A percentile compares a stretch with the other conserved stretches of the same genome.
Conservation (phyloP, 495 filamentous ascomycete species). For the Podospora pseudocomata region DNA sequence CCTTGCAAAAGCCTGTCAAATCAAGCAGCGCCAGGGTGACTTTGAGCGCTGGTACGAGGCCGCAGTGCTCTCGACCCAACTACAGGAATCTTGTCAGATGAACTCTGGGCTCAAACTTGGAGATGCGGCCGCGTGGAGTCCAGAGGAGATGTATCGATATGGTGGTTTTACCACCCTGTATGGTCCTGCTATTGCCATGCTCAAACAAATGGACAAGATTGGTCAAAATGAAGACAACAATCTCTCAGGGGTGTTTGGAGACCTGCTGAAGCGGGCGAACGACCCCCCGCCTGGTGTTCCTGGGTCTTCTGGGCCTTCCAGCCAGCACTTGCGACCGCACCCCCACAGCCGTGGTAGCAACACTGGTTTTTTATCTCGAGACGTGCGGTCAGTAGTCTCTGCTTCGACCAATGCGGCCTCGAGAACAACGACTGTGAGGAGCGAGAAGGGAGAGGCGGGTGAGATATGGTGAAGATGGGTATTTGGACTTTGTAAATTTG, state of each 20-base stretch:
- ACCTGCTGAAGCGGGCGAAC: conserved; percentile 1
- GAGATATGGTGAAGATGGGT: background rate
- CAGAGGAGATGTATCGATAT: conserved; percentile 21
- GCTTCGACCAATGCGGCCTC: background rate
- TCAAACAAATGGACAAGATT: conserved; percentile 37
- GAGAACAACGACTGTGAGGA: background rate
- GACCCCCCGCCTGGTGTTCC: background rate
- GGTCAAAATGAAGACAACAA: conserved; percentile 32
- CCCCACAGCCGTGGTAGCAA: background rate
- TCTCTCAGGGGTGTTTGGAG: background rate
- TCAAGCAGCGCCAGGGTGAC: conserved; percentile 15
- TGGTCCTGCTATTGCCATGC: conserved; percentile 30
- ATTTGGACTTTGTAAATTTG: background rate
- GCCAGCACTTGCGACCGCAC: background rate
- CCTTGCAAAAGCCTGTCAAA: background rate
- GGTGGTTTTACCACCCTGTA: conserved; percentile 28
- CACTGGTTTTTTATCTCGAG: background rate
- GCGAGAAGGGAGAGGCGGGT: background rate
- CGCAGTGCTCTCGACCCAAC: conserved; percentile 30
- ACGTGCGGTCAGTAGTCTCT: background rate
- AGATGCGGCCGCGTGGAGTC: conserved; percentile 39
- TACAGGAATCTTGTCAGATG: conserved; percentile 32
- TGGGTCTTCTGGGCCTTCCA: background rate
- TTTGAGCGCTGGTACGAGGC: conserved; percentile 43
- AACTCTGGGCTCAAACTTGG: conserved; percentile 40